Percentiles rank a stretch among this genome's conserved stretches.
phyloP scores from a whole-genome alignment of 495 filamentous ascomycete genomes.

The Astrocystis sublimbata region DNA sequence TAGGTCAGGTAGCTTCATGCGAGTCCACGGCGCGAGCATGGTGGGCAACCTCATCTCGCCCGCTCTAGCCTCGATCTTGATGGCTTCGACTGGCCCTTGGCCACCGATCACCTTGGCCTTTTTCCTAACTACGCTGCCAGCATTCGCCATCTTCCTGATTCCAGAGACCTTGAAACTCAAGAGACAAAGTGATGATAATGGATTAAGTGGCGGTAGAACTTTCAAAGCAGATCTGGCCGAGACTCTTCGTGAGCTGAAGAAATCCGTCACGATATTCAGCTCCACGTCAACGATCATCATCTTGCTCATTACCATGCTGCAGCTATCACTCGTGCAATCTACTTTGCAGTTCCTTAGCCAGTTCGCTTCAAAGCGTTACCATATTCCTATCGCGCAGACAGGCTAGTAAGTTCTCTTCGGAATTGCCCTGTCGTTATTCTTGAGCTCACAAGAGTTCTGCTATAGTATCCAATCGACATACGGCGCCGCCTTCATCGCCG shows the following conservation, averaged over 20 bases:
- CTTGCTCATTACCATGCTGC: constrained; percentile 27
- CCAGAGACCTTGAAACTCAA: constrained; percentile 46
- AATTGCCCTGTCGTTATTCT: background rate
- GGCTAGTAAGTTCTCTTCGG: constrained; percentile 18
- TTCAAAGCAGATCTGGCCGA: constrained; percentile 20
- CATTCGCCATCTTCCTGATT: constrained; percentile 35
- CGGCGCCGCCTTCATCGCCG: constrained; percentile 27
- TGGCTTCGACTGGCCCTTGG: constrained; percentile 59
- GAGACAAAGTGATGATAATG: background rate
- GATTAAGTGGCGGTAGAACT: background rate
- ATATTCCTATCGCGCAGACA: constrained; percentile 29
- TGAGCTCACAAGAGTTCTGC: too few species aligned
- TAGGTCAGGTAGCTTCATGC: constrained; percentile 55
- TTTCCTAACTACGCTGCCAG: constrained; percentile 29
- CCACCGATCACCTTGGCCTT: constrained; percentile 47
- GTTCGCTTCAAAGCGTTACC: constrained; percentile 32
- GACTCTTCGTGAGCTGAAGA: constrained; percentile 22
- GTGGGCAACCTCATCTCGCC: constrained; percentile 53
- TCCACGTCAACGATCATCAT: constrained; percentile 26
- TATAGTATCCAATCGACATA: constrained; percentile 28
- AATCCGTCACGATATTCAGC: constrained; percentile 23
- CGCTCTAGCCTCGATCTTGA: constrained; percentile 56
- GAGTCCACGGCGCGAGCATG: constrained; percentile 48
- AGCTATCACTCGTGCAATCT: constrained; percentile 23
- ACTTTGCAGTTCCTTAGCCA: constrained; percentile 34